Conservation (phyloP, 176 grass and related monocot genomes). For the Lolium multiflorum region DNA sequence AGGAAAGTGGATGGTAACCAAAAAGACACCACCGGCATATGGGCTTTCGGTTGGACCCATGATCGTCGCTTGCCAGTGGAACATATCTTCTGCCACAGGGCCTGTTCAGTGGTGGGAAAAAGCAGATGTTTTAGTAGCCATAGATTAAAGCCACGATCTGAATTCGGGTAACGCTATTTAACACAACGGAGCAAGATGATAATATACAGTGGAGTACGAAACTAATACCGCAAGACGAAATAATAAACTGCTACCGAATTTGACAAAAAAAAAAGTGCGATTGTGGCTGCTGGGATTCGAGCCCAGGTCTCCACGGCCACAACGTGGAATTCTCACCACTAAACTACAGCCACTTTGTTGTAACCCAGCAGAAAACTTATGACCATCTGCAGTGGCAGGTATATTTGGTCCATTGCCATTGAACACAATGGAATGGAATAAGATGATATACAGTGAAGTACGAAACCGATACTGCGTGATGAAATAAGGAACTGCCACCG, state of each 20-base stretch:
- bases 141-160: not conserved
- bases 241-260: not conserved
- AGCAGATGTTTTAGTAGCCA: constrained; percentile 21
- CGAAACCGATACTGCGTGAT: no score
- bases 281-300: constrained; percentile 28
- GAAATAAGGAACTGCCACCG: no score
- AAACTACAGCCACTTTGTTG: constrained; percentile 70
- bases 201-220: not conserved
- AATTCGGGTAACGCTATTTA: not conserved
- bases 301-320: constrained; percentile 91
- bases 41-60: constrained; percentile 67
- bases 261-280: no score
- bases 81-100: constrained; percentile 61
- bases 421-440: no score
- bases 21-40: constrained; percentile 59
- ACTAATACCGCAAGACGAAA: not conserved
- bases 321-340: constrained; percentile 97
- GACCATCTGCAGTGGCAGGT: no score
- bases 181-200: not conserved
- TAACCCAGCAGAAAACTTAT: no score
- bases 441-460: no score
- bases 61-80: constrained; percentile 63
- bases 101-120: constrained; percentile 29
- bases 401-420: no score
- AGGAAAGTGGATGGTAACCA: constrained; percentile 66